A percentile compares a stretch with the other conserved stretches of the same genome.
Conservation (phyloP, 2,329 filamentous ascomycete genomes). For the Colletotrichum cuscutae region DNA sequence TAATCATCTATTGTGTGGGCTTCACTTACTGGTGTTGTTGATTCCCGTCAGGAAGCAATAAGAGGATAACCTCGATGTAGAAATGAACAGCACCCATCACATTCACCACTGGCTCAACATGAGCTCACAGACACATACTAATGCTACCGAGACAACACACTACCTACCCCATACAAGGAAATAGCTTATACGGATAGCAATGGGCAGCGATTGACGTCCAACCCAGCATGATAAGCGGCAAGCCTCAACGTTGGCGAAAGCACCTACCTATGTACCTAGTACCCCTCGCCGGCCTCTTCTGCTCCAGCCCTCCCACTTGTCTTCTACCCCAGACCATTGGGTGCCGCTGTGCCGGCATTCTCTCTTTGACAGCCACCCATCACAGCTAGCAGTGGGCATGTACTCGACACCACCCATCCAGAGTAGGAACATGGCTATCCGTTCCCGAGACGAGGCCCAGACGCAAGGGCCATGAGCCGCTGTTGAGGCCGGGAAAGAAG, state of each 20-base stretch:
- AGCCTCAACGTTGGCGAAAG: neutral
- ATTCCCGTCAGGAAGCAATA: neutral
- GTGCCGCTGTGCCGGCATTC: slow-evolving; percentile 21
- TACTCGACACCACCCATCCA: slow-evolving; percentile 15
- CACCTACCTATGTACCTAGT: neutral
- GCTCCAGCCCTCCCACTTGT: neutral
- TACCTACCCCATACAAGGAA: neutral
- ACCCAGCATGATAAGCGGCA: too few relatives aligned
- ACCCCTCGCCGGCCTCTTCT: neutral
- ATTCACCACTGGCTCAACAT: too few relatives aligned
- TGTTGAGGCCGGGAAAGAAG: neutral
- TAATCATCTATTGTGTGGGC: neutral
- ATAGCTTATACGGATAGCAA: neutral
- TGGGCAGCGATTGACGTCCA: neutral
- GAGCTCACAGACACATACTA: neutral
- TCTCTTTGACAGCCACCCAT: slow-evolving; percentile 25
- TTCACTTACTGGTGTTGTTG: neutral
- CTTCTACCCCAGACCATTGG: slow-evolving; percentile 17
- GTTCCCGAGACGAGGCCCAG: slow-evolving; percentile 12
- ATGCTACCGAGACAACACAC: neutral
- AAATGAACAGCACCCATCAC: neutral
- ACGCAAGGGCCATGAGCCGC: slow-evolving; percentile 6
- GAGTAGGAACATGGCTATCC: slow-evolving; percentile 15
- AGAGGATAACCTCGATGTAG: neutral
- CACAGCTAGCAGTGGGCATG: slow-evolving; percentile 2